Percentiles rank a stretch among this genome's conserved stretches.
These are phyloP conservation scores for Elongisporangium senticosum DNA, from an alignment of 352 stramenopile genomes.

Conservation along the genomic window DNA sequence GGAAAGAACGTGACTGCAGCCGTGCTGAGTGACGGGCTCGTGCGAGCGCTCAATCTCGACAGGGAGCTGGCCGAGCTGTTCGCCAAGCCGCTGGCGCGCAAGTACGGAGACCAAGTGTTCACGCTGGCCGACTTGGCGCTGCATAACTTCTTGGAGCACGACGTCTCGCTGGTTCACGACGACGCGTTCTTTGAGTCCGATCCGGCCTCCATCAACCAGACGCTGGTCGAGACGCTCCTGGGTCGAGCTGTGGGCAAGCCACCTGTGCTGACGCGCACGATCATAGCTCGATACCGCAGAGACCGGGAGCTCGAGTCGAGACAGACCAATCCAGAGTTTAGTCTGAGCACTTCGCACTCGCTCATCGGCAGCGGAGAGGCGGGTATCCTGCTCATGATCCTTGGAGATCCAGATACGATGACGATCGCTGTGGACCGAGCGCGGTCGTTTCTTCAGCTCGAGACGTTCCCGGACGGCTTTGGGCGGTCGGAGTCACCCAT, in stretches of 20 bases:
- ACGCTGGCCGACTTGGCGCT: constrained; percentile 35
- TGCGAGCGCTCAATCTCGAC: constrained; percentile 49
- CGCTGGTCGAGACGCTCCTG: constrained; percentile 34
- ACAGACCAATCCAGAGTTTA: constrained; percentile 30
- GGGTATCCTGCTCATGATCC: constrained; percentile 32
- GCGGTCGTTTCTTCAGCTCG: constrained; percentile 38
- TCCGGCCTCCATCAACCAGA: constrained; percentile 38
- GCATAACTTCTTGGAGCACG: constrained; percentile 67
- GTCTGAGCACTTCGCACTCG: constrained; percentile 35
- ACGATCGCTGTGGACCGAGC: constrained; percentile 40
- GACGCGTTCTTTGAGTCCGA: constrained; percentile 43
- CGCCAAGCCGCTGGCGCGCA: constrained; percentile 12
- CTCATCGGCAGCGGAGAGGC: constrained; percentile 42
- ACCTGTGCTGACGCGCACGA: constrained; percentile 26
- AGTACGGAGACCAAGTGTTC: constrained; percentile 20
- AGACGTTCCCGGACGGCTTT: constrained; percentile 41
- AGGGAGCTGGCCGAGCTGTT: constrained; percentile 20
- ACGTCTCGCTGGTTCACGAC: constrained; percentile 55
- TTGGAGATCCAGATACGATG: constrained; percentile 34
- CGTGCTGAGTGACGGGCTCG: constrained; percentile 29
- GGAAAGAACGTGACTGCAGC: constrained; percentile 43
- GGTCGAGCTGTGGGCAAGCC: constrained; percentile 22
- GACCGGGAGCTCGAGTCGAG: constrained; percentile 33
- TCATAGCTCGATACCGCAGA: constrained; percentile 32
- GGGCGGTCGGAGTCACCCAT: constrained; percentile 27